Base-by-base conservation (phyloP, 2,329 filamentous ascomycete genomes). In the Aspergillus candidus region DNA sequence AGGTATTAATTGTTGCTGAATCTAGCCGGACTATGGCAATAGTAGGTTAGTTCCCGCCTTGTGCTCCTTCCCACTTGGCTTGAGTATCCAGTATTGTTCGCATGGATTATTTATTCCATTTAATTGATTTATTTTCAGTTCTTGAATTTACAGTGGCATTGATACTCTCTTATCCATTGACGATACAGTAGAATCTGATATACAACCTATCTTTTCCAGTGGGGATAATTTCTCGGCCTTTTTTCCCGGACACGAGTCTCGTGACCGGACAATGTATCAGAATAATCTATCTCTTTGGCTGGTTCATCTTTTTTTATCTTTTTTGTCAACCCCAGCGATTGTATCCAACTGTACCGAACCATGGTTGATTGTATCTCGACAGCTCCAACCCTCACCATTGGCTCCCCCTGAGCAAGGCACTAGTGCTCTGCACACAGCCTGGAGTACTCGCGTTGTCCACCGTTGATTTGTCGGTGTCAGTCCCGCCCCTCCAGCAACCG, bases 311-410 rank as follows among this genome's bases (percentile, higher is more conserved):
- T 48, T 49, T 44, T 40, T 34, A 40, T 39, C 15, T 15, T 15
- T 15, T 15, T 15, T 2, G 15, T 15, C 43, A 32, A 47, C 47
- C 51, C 52, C 52, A 53, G 51, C 29, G 30, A 42, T 44, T 46
- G 51, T 52, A 49, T 55, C 49, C 51, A 44, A 48, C 41, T 46
- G 41, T 38, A 5, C 34, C 35, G 46, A 42, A 47, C 51, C 52
- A 44, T 50, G 52, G 52, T 53, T 47, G 32, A 29, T 3, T 15
- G 33, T 29, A 17, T 27, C 27, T 40, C 31, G 34, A 33, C 22
- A 27, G 35, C 39, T 18, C 11, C 33, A 37, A 38, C 14, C 41
- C 12, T 6, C 22, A 36, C 11, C 15, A 29, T 39, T 17, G 30
- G 41, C 27, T 13, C 33, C n/a, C n/a, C 14, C 17, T 12, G 15